These are phyloP conservation scores for Kalaharituber pfeilii DNA, from an alignment of 2,329 filamentous ascomycete species.

Conservation along the genomic window DNA sequence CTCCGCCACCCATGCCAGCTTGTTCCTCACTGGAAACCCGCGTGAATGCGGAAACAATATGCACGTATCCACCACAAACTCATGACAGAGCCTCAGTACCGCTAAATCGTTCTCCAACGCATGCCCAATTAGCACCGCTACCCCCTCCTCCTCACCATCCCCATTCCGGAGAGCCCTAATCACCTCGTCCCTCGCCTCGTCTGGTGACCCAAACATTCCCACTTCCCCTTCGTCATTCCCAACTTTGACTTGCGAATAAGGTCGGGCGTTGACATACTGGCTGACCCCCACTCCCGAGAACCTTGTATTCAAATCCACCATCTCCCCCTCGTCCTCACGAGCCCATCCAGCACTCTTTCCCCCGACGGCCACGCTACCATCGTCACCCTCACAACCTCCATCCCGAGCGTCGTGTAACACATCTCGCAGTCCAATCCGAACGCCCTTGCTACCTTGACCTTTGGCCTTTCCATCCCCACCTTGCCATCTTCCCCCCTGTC, in stretches of 20 bases:
- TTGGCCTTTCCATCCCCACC: slow-evolving; percentile 6
- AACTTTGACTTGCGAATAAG: slow-evolving; percentile 32
- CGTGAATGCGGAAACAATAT: slow-evolving; percentile 62
- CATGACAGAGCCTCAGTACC: slow-evolving; percentile 65
- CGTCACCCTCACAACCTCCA: slow-evolving; percentile 81
- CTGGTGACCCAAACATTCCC: background rate
- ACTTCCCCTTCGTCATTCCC: background rate
- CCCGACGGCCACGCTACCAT: slow-evolving; percentile 74
- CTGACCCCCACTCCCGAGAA: slow-evolving; percentile 76
- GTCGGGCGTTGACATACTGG: slow-evolving; percentile 51
- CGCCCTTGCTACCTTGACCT: slow-evolving; percentile 33
- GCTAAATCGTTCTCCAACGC: slow-evolving; percentile 94
- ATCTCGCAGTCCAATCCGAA: slow-evolving; percentile 94
- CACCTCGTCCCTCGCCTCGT: background rate
- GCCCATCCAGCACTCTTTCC: slow-evolving; percentile 57
- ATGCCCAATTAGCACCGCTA: slow-evolving; percentile 61
- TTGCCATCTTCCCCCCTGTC: slow-evolving; percentile 20
- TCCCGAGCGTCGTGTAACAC: slow-evolving; percentile 76
- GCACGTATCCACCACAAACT: slow-evolving; percentile 68
- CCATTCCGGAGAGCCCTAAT: background rate
- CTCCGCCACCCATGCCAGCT: slow-evolving; percentile 58
- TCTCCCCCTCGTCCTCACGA: slow-evolving; percentile 71
- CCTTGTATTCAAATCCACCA: slow-evolving; percentile 78
- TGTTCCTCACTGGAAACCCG: slow-evolving; percentile 59
- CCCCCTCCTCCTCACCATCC: background rate